Conservation (phyloP, 805 yeast species). For the Yarrowia sp. region DNA sequence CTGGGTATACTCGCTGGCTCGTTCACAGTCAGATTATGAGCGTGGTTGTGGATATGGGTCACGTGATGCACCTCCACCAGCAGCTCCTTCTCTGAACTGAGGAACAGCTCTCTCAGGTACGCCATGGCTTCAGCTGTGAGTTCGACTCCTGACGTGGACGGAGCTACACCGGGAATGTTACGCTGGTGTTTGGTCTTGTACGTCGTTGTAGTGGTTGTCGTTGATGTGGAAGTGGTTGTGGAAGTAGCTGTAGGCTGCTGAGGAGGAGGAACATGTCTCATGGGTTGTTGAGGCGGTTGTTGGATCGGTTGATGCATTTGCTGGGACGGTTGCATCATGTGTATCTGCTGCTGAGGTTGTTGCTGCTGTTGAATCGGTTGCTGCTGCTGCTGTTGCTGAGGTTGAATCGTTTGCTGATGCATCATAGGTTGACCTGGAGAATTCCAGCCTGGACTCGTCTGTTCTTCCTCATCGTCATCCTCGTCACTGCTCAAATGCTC, state of each 20-base stretch:
- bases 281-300: background rate
- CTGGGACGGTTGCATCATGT: conserved; percentile 6
- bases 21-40: conserved; percentile 23
- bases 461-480: conserved; percentile 10
- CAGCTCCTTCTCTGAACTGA: conserved; percentile 13
- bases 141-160: background rate
- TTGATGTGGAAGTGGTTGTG: conserved; percentile 19
- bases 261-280: background rate
- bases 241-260: conserved; percentile 18
- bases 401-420: background rate
- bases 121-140: conserved; percentile 21
- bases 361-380: conserved; percentile 8
- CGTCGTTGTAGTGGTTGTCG: conserved; percentile 12
- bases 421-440: background rate
- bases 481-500: conserved; percentile 19
- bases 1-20: background rate
- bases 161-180: conserved; percentile 13
- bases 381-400: conserved; percentile 4
- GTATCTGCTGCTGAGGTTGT: conserved; percentile 6
- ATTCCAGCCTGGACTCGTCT: conserved; percentile 10
- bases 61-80: conserved; percentile 19
- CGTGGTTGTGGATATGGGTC: conserved; percentile 40
- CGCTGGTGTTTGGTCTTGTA: conserved; percentile 7
- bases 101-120: conserved; percentile 4
- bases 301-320: conserved; percentile 24